Evolutionary conservation across 2,329 filamentous ascomycete species (phyloP).

Genomic region (Dactylellina sp.): DNA sequence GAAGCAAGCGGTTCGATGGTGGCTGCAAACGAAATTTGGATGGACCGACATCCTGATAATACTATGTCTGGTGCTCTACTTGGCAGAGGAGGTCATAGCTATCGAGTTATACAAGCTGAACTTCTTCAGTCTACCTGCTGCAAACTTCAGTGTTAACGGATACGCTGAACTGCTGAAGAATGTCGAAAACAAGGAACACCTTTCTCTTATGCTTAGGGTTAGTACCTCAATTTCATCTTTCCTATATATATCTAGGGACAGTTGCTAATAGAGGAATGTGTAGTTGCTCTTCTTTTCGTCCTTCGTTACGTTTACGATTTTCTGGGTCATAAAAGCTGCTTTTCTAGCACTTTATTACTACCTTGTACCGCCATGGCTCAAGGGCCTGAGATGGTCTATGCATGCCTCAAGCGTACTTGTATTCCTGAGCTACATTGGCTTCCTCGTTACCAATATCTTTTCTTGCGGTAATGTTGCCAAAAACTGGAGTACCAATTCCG

Average conservation of each 20-base stretch:
- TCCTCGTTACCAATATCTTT: constrained; percentile 49
- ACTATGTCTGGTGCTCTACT: constrained; percentile 30
- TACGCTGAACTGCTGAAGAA: constrained; percentile 31
- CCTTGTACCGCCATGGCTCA: constrained; percentile 51
- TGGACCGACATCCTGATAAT: constrained; percentile 50
- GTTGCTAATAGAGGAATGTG: neutral
- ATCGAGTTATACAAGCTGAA: constrained; percentile 36
- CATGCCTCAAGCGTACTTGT: constrained; percentile 43
- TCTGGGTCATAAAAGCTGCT: constrained; percentile 51
- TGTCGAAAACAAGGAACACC: constrained; percentile 27
- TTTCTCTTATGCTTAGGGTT: constrained; percentile 44
- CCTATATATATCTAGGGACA: neutral
- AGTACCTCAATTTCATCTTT: neutral
- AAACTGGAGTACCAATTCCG: constrained; percentile 53
- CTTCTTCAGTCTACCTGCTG: constrained; percentile 52
- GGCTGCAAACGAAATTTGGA: constrained; percentile 48
- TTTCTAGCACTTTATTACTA: constrained; percentile 54
- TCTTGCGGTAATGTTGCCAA: constrained; percentile 44
- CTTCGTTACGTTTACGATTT: constrained; percentile 53
- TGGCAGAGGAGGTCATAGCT: constrained; percentile 43
- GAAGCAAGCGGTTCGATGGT: constrained; percentile 52
- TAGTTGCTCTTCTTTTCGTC: constrained; percentile 55
- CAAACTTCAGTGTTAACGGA: constrained; percentile 47
- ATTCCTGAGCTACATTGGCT: constrained; percentile 48
- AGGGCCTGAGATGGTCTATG: constrained; percentile 36